Percentiles rank a stretch among this genome's conserved stretches.
Conservation (phyloP, 371 early-diverging fungal genomes). For the Rhizopus stolonifer region DNA sequence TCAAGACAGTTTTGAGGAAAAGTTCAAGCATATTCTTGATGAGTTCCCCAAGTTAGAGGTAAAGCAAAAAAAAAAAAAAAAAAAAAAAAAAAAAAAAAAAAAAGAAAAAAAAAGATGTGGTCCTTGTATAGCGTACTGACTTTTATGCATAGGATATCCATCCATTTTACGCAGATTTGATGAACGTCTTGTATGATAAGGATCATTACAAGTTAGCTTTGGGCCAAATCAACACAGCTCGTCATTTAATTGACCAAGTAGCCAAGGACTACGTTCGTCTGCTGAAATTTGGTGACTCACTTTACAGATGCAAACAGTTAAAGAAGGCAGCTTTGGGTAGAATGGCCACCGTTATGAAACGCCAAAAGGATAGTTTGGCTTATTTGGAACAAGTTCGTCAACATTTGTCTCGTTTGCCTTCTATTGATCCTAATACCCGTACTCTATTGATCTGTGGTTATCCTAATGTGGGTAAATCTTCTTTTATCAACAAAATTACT, state of each 20-base stretch:
- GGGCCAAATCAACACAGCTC: constrained; percentile 98
- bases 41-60: constrained; percentile 99
- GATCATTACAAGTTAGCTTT: constrained; percentile 99
- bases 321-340: constrained; percentile 98
- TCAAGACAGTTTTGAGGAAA: constrained; percentile 96
- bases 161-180: constrained; percentile 99
- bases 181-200: constrained; percentile 99
- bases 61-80: constrained; percentile 5
- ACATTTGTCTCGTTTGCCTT: constrained; percentile 97
- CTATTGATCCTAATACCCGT: constrained; percentile 99
- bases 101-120: no score
- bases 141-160: constrained; percentile 1
- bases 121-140: no score
- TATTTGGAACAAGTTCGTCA: constrained; percentile 99
- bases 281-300: constrained; percentile 99
- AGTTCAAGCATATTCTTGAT: constrained; percentile 89
- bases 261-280: constrained; percentile 98
- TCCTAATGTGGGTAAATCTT: constrained; percentile 99
- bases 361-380: constrained; percentile 97
- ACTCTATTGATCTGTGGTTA: constrained; percentile 99
- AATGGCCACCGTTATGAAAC: constrained; percentile 99
- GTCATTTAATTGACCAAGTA: constrained; percentile 93
- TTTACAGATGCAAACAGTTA: constrained; percentile 99
- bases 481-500: constrained; percentile 99
- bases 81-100: no score